These are phyloP conservation scores for Podospora bellae-mahoneyi DNA, from an alignment of 495 filamentous ascomycete species.

Conservation along the genomic window DNA sequence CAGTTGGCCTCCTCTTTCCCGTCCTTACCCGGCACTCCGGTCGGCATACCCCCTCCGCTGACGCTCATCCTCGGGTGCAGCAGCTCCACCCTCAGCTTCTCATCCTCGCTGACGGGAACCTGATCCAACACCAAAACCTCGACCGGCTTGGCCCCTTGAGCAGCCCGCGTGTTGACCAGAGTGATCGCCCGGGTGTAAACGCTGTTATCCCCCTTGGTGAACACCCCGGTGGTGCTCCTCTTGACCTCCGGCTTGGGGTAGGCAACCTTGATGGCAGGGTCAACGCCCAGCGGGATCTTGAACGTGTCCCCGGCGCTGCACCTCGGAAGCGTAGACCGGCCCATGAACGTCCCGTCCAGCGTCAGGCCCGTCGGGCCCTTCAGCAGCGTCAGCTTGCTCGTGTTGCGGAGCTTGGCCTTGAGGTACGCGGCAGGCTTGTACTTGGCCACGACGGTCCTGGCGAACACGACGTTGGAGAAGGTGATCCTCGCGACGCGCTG, in stretches of 20 bases:
- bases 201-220: conserved; percentile 56
- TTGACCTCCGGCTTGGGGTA: conserved; percentile 62
- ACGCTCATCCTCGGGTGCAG: conserved; percentile 51
- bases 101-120: conserved; percentile 64
- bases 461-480: conserved; percentile 43
- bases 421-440: conserved; percentile 64
- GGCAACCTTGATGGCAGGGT: conserved; percentile 57
- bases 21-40: conserved; percentile 35
- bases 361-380: conserved; percentile 60
- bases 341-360: conserved; percentile 66
- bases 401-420: conserved; percentile 60
- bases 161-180: conserved; percentile 57
- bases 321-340: conserved; percentile 54
- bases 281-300: conserved; percentile 60
- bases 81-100: conserved; percentile 54
- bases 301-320: conserved; percentile 61
- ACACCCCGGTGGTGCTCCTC: conserved; percentile 48
- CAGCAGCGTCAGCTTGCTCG: conserved; percentile 56
- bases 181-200: conserved; percentile 56
- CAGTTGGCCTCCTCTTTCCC: conserved; percentile 36
- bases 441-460: conserved; percentile 61
- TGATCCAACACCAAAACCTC: conserved; percentile 61
- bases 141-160: conserved; percentile 39
- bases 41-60: conserved; percentile 41
- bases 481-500: conserved; percentile 47